Percentiles rank a stretch among this genome's conserved stretches.
Conservation (phyloP, 2,329 filamentous ascomycete genomes). For the Claviceps pusilla region DNA sequence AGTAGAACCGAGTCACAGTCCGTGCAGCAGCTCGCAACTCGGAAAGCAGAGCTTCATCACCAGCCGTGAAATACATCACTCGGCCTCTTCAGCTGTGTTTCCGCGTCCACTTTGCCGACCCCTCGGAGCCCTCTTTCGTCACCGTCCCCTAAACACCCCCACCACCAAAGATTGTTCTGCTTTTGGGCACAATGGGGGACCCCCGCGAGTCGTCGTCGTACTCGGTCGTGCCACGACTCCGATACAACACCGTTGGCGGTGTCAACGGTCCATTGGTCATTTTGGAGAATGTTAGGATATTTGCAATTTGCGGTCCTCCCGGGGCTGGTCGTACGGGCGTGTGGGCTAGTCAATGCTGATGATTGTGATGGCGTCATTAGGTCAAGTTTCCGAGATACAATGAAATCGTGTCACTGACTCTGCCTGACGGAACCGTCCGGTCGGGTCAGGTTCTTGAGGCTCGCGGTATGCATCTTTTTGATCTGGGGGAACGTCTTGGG, state of each 20-base stretch:
- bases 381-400: constrained; percentile 97
- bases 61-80: neutral
- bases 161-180: constrained; percentile 5
- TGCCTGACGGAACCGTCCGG: constrained; percentile 86
- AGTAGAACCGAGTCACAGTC: neutral
- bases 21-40: neutral
- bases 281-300: constrained; percentile 72
- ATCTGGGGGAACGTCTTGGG: neutral
- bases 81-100: neutral
- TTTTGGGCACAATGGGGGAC: constrained; percentile 33
- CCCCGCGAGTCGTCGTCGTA: constrained; percentile 45
- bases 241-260: constrained; percentile 96
- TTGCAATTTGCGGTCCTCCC: neutral
- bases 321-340: neutral
- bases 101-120: neutral
- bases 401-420: constrained; percentile 90
- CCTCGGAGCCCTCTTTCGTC: neutral
- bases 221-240: constrained; percentile 48
- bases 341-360: neutral
- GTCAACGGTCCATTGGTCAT: constrained; percentile 97
- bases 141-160: neutral
- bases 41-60: neutral
- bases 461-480: constrained; percentile 50
- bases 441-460: constrained; percentile 95
- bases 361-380: constrained; percentile 29